Evolutionary conservation across 768 basidiomycete genomes (phyloP), one percentile per base, ranked within the genome.

Genomic region (Suillus cothurnatus): DNA sequence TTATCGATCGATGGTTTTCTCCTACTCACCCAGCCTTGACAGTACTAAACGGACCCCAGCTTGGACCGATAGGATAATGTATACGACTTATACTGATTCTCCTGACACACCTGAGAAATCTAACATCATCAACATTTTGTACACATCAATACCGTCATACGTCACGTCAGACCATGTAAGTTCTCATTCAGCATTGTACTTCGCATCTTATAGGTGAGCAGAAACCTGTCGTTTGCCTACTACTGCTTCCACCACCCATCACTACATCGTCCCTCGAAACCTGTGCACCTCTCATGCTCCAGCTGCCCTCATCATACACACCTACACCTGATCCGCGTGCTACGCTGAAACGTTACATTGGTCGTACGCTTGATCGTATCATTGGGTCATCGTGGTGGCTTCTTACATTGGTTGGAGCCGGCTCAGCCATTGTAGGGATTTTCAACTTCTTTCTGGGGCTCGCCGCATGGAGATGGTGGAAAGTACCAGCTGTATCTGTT

Each of bases 11-110:
- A 23, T 23, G 9, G n/a, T 32, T 32, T 56, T 57, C 59, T 32
- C 8, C 21, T 28, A 43, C 47, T 4, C 21, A 38, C 23, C 32
- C 23, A 32, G 34, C 55, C 21, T n/a, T 39, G 68, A 28, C 57
- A 92, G 92, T 72, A 73, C 77, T 14, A 90, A 86, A 71, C 88
- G 97, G 12, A 83, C 81, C 2, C 96, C 97, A 0, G 88, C 95
- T 26, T 99, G 94, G 92, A 97, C 95, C 34, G 97, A 99, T 76
- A 85, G 97, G 53, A 85, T 99, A 52, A 80, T 98, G 72, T 97
- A 94, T 72, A 84, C 92, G 15, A 93, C 92, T 6, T 81, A 88
- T 72, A 84, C 83, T 26, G 92, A 93, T 74, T 84, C 84, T 2
- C 85, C 86, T 2, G 80, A 84, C 64, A 75, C 75, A 8, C 81